Evolutionary conservation across 2,329 filamentous ascomycete genomes (phyloP), one percentile per base, ranked within the genome.

Genomic region (Cercospora brassicicola): DNA sequence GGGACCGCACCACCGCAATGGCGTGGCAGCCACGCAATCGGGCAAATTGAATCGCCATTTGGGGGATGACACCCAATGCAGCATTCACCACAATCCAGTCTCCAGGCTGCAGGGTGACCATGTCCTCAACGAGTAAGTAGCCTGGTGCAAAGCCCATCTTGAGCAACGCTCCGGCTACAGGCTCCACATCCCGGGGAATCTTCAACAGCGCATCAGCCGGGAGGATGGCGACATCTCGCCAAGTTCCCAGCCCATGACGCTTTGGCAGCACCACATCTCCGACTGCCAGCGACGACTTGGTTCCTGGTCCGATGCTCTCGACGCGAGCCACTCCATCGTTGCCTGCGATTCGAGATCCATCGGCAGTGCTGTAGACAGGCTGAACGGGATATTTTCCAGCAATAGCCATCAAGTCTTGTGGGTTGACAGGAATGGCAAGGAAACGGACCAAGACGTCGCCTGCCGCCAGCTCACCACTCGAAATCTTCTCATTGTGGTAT

Each of bases 121-220:
- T 59, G 28, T 59, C 56, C 56, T 59, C 56, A 31, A 59, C 33
- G 7, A 59, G 15, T 3, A 59, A 4, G 10, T 59, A 59, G 28
- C 56, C 56, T 31, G 56, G 56, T 31, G 56, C 56, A 31, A 59
- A 59, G 20, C 56, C 56, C 56, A 59, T 59, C 56, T 59, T 59
- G 20, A 59, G 56, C n/a, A 59, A 33, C 56, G 56, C 56, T 13
- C 56, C 56, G 15, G 56, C 56, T 4, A 33, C n/a, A 20, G 20
- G 56, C 28, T 59, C 56, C 26, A 33, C 56, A 31, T 31, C 28
- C 33, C 20, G n/a, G 15, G 56, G 56, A 59, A 59, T 13, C 28
- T 31, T 59, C 20, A 59, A 11, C 2, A 59, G 11, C n/a, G 56
- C 28, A 31, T 59, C 33, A n/a, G 20, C 56, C 4, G 56, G 56